Evolutionary conservation across 495 filamentous ascomycete genomes (phyloP), one percentile per base, ranked within the genome.

Genomic region (Aspergillus haitiensis): DNA sequence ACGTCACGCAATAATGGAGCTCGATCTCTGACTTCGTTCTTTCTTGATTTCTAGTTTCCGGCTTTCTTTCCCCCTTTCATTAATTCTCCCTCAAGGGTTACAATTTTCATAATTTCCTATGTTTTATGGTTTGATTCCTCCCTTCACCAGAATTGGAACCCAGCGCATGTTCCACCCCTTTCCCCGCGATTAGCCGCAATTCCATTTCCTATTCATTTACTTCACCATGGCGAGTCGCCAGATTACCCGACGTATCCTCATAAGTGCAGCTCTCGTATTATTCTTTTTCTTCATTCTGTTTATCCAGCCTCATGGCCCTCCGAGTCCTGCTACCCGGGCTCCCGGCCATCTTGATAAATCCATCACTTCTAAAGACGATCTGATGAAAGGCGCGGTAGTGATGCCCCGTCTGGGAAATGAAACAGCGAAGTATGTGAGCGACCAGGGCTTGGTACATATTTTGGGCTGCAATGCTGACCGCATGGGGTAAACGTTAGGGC

Each of bases 371-470:
- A 70, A 74, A 32, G 69, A 76, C 55, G 72, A 75, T 31, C 66
- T 85, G 52, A 76, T 96, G 52, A 84, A 85, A 55, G 94, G 94
- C 45, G 86, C 83, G 35, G 87, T 88, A 6, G 93, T 96, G 63
- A 93, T 92, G 73, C 89, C 91, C 11, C 92, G 91, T 65, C 80
- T 98, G 31, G 92, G 90, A 67, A 98, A 98, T 72, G 94, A 88
- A 53, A 98, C 94, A 0, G 81, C 85, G 34, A 98, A 76, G 73
- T 75, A 71, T 65, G 70, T n/a, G 33, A 4, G 21, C 15, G 7
- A 55, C 11, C 37, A 10, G 3, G 27, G 42, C 44, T 47, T 46
- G 12, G 44, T 9, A 18, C 4, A 47, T 21, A 47, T 47, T 8
- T 47, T 36, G 2, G 18, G 18, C 15, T 27, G 40, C 56, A n/a